Conservation (phyloP, 2,329 filamentous ascomycete species). For the Phialocephala sp. region DNA sequence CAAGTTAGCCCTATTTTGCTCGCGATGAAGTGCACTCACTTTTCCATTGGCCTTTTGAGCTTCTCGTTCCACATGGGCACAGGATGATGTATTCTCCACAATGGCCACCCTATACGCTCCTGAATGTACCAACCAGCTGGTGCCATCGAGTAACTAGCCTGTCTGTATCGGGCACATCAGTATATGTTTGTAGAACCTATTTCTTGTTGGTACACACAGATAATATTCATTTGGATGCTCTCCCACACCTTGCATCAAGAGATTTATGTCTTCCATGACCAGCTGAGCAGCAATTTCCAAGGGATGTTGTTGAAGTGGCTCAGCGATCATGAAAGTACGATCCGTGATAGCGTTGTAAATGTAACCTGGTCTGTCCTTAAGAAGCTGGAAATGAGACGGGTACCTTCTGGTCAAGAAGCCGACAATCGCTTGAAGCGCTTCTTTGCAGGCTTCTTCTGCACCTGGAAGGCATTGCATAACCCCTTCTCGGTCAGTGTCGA, state of each 20-base stretch:
- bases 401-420: constrained; percentile 50
- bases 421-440: constrained; percentile 52
- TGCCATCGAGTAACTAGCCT: constrained; percentile 55
- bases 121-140: constrained; percentile 56
- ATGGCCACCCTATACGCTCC: constrained; percentile 53
- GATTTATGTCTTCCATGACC: constrained; percentile 55
- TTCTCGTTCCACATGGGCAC: constrained; percentile 55
- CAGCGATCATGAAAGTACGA: constrained; percentile 47
- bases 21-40: constrained; percentile 40
- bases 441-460: constrained; percentile 50
- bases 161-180: constrained; percentile 46
- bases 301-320: constrained; percentile 45
- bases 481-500: constrained; percentile 46
- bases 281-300: constrained; percentile 55
- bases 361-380: constrained; percentile 31
- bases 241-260: constrained; percentile 50
- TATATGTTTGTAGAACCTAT: neutral
- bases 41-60: constrained; percentile 48
- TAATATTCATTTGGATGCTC: constrained; percentile 41
- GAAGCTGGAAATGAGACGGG: constrained; percentile 48
- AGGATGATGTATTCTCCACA: constrained; percentile 51
- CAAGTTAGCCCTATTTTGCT: constrained; percentile 7
- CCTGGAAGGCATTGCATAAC: constrained; percentile 52
- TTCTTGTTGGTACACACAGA: constrained; percentile 23
- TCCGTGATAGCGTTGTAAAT: constrained; percentile 50